These are phyloP conservation scores for Dactylellina leptospora DNA, from an alignment of 2,329 filamentous ascomycete genomes.

Conservation along the genomic window DNA sequence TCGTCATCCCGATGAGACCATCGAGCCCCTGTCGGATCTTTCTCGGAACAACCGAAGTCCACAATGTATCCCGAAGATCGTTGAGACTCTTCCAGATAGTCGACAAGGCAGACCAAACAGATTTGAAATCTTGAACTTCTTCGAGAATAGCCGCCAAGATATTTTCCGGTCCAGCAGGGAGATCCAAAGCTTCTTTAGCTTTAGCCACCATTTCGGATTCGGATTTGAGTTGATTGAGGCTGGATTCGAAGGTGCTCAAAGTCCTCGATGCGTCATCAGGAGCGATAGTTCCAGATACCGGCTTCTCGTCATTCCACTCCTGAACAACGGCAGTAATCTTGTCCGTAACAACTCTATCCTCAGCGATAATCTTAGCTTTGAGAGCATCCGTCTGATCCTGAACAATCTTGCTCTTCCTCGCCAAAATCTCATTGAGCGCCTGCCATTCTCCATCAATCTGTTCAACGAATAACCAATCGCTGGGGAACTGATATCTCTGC, in stretches of 20 bases:
- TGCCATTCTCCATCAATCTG: conserved; percentile 98
- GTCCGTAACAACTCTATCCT: conserved; percentile 88
- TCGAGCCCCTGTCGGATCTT: conserved; percentile 92
- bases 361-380: conserved; percentile 90
- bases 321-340: conserved; percentile 84
- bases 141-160: conserved; percentile 87
- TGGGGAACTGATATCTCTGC: conserved; percentile 91
- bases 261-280: conserved; percentile 87
- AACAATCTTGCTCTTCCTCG: conserved; percentile 92
- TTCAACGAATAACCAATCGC: conserved; percentile 93
- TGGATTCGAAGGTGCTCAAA: conserved; percentile 80
- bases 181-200: conserved; percentile 93
- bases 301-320: conserved; percentile 96
- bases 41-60: conserved; percentile 93
- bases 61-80: conserved; percentile 88
- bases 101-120: conserved; percentile 93
- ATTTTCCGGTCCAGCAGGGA: conserved; percentile 80
- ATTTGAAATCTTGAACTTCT: conserved; percentile 98
- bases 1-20: conserved; percentile 93
- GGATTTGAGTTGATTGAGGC: conserved; percentile 82
- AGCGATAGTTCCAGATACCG: conserved; percentile 90
- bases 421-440: conserved; percentile 87
- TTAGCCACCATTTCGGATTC: conserved; percentile 94
- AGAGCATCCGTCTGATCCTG: conserved; percentile 95
- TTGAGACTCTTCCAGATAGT: conserved; percentile 97